A percentile compares a stretch with the other conserved stretches of the same genome.
Conservation (phyloP, 2,329 filamentous ascomycete genomes). For the Aspergillus sp. region DNA sequence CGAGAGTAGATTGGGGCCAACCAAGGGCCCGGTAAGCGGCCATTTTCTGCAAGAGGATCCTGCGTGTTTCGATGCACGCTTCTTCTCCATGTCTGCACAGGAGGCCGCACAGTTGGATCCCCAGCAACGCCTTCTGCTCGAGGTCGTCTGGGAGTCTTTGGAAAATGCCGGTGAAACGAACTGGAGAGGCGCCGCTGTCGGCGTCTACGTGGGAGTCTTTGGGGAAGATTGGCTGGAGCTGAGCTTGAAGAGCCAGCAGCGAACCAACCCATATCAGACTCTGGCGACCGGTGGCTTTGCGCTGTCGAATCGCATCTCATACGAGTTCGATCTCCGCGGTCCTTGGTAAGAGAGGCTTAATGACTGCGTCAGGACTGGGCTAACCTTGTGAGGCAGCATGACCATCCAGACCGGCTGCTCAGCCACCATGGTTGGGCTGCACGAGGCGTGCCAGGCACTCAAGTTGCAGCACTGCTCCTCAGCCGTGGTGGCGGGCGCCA, state of each 20-base stretch:
- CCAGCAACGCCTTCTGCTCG: slow-evolving; percentile 37
- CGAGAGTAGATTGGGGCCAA: slow-evolving; percentile 12
- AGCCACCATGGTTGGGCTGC: slow-evolving; percentile 34
- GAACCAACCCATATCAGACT: slow-evolving; percentile 14
- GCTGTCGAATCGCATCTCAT: slow-evolving; percentile 18
- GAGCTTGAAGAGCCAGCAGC: slow-evolving; percentile 20
- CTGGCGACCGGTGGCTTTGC: slow-evolving; percentile 13
- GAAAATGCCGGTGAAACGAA: slow-evolving; percentile 34
- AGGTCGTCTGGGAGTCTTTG: slow-evolving; percentile 38
- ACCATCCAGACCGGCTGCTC: slow-evolving; percentile 45
- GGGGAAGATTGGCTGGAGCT: slow-evolving; percentile 32
- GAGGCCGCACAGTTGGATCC: slow-evolving; percentile 32
- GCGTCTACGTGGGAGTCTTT: slow-evolving; percentile 31
- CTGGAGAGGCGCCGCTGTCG: slow-evolving; percentile 35
- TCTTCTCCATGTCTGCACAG: slow-evolving; percentile 32
- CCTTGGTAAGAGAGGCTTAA: slow-evolving; percentile 37
- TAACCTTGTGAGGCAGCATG: slow-evolving; percentile 26
- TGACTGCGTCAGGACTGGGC: not conserved
- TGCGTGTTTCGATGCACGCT: slow-evolving; percentile 28
- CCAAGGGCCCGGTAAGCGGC: slow-evolving; percentile 19
- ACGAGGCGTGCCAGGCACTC: slow-evolving; percentile 33
- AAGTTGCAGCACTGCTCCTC: slow-evolving; percentile 27
- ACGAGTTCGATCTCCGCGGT: slow-evolving; percentile 18
- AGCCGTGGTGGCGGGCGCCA: slow-evolving; percentile 32
- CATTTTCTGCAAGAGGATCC: slow-evolving; percentile 40